These are phyloP conservation scores for Albifimbria verrucaria DNA, from an alignment of 2,329 filamentous ascomycete genomes.

Conservation along the genomic window DNA sequence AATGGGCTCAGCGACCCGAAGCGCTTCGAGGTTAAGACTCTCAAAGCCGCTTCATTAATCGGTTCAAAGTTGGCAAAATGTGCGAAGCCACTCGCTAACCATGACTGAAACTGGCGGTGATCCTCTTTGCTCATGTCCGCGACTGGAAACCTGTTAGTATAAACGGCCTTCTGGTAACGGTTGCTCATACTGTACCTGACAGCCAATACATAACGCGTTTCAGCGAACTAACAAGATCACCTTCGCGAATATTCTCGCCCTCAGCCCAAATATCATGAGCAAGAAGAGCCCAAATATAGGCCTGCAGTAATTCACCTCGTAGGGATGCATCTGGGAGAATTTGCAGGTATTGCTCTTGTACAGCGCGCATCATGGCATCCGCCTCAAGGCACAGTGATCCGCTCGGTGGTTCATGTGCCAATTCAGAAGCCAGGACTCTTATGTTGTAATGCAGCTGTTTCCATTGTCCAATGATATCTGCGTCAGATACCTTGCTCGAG, in stretches of 20 bases:
- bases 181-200: too few species aligned
- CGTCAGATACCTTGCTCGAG: constrained; percentile 10
- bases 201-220: too few species aligned
- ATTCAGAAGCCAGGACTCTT: not conserved
- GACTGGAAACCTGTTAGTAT: not conserved
- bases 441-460: constrained; percentile 14
- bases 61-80: not conserved
- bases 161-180: too few species aligned
- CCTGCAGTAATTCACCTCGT: not conserved
- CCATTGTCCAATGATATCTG: constrained; percentile 10
- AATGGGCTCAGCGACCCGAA: too few species aligned
- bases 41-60: not conserved
- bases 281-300: not conserved
- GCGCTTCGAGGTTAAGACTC: too few species aligned
- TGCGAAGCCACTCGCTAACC: not conserved
- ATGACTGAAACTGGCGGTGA: not conserved
- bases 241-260: not conserved
- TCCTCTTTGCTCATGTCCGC: not conserved
- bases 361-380: not conserved
- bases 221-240: not conserved
- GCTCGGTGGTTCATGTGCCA: not conserved
- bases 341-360: not conserved
- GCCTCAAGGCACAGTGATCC: accelerated
- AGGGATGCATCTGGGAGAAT: not conserved
- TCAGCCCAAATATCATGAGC: not conserved